Percentiles rank a stretch among this genome's conserved stretches.
phyloP scores from a whole-genome alignment of 805 yeast species.

The Metschnikowia henanensis region DNA sequence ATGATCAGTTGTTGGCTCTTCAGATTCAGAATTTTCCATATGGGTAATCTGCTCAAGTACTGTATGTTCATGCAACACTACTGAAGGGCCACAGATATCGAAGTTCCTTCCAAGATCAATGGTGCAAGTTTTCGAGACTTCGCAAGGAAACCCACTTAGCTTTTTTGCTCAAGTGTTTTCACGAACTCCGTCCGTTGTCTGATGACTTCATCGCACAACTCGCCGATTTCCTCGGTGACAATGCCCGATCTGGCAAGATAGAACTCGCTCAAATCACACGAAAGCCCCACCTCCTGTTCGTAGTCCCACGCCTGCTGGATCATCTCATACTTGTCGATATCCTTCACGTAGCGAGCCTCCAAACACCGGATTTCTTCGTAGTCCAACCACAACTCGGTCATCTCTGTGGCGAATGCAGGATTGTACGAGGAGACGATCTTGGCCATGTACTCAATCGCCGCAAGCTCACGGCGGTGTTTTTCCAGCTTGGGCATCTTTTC shows the following conservation, averaged over 20 bases:
- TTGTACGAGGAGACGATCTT: conserved; percentile 66
- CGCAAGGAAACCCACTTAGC: background rate
- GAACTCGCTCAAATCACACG: conserved; percentile 66
- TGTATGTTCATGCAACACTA: too few relatives aligned
- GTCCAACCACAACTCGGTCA: conserved; percentile 77
- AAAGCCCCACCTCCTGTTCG: conserved; percentile 62
- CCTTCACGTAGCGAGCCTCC: conserved; percentile 91
- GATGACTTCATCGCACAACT: conserved; percentile 56
- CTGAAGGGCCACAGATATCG: too few relatives aligned
- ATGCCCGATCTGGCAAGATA: conserved; percentile 60
- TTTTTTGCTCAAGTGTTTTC: background rate
- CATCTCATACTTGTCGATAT: conserved; percentile 90
- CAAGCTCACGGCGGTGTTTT: conserved; percentile 79
- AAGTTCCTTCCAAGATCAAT: too few relatives aligned
- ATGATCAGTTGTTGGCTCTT: too few relatives aligned
- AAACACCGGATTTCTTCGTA: conserved; percentile 80
- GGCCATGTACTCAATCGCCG: conserved; percentile 66
- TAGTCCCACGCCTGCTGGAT: conserved; percentile 81
- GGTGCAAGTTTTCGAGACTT: too few relatives aligned
- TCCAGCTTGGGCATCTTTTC: conserved; percentile 70
- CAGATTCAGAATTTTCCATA: too few relatives aligned
- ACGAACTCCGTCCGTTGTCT: conserved; percentile 19
- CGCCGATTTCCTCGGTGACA: conserved; percentile 68
- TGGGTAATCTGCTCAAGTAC: too few relatives aligned
- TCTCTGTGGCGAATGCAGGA: conserved; percentile 56